These are phyloP conservation scores for Nannizzia gypsea DNA, from an alignment of 2,329 filamentous ascomycete genomes.

Conservation along the genomic window DNA sequence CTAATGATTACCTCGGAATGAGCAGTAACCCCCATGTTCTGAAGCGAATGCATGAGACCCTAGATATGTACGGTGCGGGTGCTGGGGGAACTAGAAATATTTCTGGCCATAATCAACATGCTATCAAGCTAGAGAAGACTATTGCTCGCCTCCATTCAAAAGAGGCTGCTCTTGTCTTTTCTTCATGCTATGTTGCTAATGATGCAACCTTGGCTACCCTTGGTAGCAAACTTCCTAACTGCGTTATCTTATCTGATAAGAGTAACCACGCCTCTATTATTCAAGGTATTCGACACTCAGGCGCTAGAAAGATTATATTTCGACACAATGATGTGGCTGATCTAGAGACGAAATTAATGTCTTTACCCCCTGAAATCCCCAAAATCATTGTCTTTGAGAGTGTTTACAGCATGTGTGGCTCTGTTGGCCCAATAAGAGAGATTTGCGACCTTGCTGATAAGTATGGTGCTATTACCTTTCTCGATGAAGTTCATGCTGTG, in stretches of 20 bases:
- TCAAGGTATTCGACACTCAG: conserved; percentile 93
- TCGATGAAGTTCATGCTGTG: conserved; percentile 97
- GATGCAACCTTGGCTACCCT: conserved; percentile 92
- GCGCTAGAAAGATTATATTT: conserved; percentile 95
- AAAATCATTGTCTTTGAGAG: conserved; percentile 99
- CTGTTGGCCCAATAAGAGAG: conserved; percentile 85
- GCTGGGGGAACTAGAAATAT: conserved; percentile 96
- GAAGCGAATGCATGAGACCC: conserved; percentile 82
- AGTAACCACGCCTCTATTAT: conserved; percentile 99
- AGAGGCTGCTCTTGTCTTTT: conserved; percentile 86
- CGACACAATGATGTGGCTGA: conserved; percentile 96
- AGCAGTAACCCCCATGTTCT: conserved; percentile 79
- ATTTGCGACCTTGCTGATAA: conserved; percentile 96
- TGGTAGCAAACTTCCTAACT: conserved; percentile 92
- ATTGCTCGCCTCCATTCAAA: conserved; percentile 83
- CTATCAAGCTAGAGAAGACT: conserved; percentile 68
- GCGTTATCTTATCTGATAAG: conserved; percentile 91
- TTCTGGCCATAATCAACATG: conserved; percentile 93
- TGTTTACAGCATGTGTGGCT: conserved; percentile 99
- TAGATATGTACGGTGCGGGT: conserved; percentile 89
- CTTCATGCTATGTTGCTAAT: conserved; percentile 96
- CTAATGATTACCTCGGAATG: conserved; percentile 98
- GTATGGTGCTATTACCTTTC: conserved; percentile 92
- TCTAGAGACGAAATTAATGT: conserved; percentile 80
- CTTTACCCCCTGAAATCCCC: conserved; percentile 69